Percentiles rank a stretch among this genome's conserved stretches.
These are phyloP conservation scores for Phytomonas francai DNA, from an alignment of 208 protist species.

Conservation along the genomic window DNA sequence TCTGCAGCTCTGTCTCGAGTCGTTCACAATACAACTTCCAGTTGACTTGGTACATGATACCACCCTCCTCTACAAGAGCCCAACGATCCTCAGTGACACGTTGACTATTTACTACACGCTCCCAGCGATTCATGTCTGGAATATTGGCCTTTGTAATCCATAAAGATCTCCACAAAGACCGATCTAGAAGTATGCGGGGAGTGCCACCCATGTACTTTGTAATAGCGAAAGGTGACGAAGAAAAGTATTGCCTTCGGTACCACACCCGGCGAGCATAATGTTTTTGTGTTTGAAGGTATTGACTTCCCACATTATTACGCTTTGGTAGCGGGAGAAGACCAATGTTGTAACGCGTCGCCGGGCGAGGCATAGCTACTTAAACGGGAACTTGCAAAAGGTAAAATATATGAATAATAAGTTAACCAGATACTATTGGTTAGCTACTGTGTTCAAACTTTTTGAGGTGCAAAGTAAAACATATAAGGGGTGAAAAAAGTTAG, in stretches of 20 bases:
- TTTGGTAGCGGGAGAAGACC: constrained; percentile 32
- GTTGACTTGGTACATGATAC: constrained; percentile 78
- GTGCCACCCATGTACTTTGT: constrained; percentile 46
- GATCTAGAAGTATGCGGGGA: constrained; percentile 82
- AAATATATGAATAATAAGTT: neutral
- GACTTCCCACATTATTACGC: constrained; percentile 68
- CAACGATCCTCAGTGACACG: constrained; percentile 84
- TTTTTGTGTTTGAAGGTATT: constrained; percentile 74
- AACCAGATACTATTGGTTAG: neutral
- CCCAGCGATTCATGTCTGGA: constrained; percentile 81
- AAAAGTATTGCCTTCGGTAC: constrained; percentile 79
- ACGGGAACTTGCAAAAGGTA: neutral
- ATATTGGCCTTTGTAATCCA: constrained; percentile 67
- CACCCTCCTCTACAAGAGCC: constrained; percentile 83
- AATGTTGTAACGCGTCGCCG: constrained; percentile 24
- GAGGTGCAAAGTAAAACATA: neutral
- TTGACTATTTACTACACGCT: constrained; percentile 85
- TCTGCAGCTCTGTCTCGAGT: constrained; percentile 78
- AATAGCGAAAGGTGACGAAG: constrained; percentile 67
- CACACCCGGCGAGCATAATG: constrained; percentile 66
- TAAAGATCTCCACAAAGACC: constrained; percentile 61
- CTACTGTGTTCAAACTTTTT: neutral
- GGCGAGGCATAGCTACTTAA: constrained; percentile 15
- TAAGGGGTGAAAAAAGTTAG: neutral
- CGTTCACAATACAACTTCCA: constrained; percentile 88